Evolutionary conservation across 345 rosid species (phyloP), one percentile per base, ranked within the genome.

Genomic region (Garcia nutans): DNA sequence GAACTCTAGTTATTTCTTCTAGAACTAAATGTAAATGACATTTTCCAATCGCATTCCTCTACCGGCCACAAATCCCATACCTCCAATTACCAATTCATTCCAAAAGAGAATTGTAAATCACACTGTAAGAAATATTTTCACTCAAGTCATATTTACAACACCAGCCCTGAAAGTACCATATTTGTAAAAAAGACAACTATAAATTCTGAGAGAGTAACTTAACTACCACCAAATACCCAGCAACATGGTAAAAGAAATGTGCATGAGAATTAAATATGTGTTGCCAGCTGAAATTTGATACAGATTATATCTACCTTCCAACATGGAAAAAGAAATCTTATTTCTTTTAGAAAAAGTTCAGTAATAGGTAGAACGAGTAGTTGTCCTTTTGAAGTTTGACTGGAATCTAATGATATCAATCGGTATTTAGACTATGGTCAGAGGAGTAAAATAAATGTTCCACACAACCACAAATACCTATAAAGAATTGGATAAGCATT

Each of bases 401-500:
- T 17, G 41, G 42, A 65, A 55, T 42, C 42, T 8, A 12, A 8
- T 17, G 58, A 44, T n/a, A 71, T 41, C 13, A 41, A 15, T 23
- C 12, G 7, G 28, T 23, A 28, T 16, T 9, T 2, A 8, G 60
- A 72, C 26, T 22, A 72, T 28, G 44, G 44, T 20, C 7, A 62
- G 23, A 73, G 10, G 15, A 62, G 33, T 20, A 37, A 68, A 58
- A 66, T 22, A 76, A 45, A 45, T 59, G 49, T 61, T 60, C 63
- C n/a, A 62, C n/a, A 71, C 23, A 33, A 61, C 5, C 4, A 24
- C 4, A 72, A 65, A 72, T 87, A 93, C 99, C 99, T 88, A 80
- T 89, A 80, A 61, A 87, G 78, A 85, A 80, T 85, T 0, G 97
- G 86, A 82, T 72, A 75, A 45, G 79, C 42, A 73, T 72, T 89